These are phyloP conservation scores for Entomortierella beljakovae DNA, from an alignment of 192 early-diverging fungal genomes.

Conservation along the genomic window DNA sequence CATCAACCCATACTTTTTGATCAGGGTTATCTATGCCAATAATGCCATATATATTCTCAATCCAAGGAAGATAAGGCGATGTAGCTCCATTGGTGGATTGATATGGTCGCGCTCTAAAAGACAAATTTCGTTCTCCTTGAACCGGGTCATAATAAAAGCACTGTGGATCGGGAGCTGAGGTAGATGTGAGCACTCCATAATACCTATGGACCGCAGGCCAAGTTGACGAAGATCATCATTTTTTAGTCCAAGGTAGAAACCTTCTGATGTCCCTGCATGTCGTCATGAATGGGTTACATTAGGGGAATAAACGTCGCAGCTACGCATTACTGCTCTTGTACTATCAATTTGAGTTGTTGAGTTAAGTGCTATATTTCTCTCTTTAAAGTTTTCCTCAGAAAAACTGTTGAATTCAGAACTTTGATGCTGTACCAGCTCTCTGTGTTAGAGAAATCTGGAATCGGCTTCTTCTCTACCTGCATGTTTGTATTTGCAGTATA, in stretches of 20 bases:
- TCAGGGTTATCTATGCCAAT: conserved; percentile 10
- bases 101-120: conserved; percentile 20
- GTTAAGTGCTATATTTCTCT: not conserved
- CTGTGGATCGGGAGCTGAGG: not conserved
- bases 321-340: not conserved
- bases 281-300: conserved; percentile 16
- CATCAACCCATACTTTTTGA: not conserved
- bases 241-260: conserved; percentile 1
- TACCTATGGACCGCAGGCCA: conserved; percentile 4
- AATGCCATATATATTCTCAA: conserved; percentile 9
- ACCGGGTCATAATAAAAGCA: conserved; percentile 29
- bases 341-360: not conserved
- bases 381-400: too few species aligned
- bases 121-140: conserved; percentile 3
- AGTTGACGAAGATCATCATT: conserved; percentile 3
- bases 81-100: conserved; percentile 15
- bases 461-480: conserved; percentile 22
- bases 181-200: conserved; percentile 10
- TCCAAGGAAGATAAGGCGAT: conserved; percentile 34
- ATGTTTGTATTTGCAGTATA: too few species aligned
- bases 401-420: not conserved
- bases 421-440: conserved; percentile 28
- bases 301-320: conserved; percentile 1
- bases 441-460: conserved; percentile 14
- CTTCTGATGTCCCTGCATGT: conserved; percentile 17